phyloP scores from a whole-genome alignment of 2,329 filamentous ascomycete species.

The Paraphoma sp. region DNA sequence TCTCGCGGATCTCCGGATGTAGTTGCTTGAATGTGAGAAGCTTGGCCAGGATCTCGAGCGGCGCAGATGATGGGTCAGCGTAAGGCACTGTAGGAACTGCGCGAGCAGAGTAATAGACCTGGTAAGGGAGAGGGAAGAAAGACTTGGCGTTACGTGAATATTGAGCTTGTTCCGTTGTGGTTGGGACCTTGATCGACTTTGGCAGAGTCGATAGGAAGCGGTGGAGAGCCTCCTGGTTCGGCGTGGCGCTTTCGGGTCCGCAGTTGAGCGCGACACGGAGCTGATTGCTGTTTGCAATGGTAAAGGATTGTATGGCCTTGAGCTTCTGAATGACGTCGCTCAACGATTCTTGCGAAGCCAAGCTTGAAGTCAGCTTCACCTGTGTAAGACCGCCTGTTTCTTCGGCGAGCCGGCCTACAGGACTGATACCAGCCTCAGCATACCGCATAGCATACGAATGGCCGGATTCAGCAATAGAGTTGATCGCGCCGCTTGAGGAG shows the following conservation, averaged over 20 bases:
- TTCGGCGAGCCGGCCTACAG: conserved; percentile 75
- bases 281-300: conserved; percentile 69
- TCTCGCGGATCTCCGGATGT: conserved; percentile 96
- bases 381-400: conserved; percentile 91
- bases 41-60: conserved; percentile 87
- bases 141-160: conserved; percentile 65
- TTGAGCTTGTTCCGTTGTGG: conserved; percentile 40
- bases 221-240: conserved; percentile 74
- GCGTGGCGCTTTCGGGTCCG: conserved; percentile 71
- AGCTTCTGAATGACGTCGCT: conserved; percentile 81
- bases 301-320: conserved; percentile 82
- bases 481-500: conserved; percentile 86
- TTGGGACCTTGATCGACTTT: conserved; percentile 33
- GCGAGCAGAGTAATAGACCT: conserved; percentile 92
- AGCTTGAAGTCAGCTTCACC: conserved; percentile 79
- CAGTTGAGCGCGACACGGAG: conserved; percentile 88
- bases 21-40: conserved; percentile 95
- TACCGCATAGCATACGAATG: conserved; percentile 86
- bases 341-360: conserved; percentile 78
- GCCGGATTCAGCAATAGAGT: conserved; percentile 88
- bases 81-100: conserved; percentile 86
- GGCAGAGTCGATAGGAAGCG: conserved; percentile 73
- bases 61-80: conserved; percentile 73
- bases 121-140: conserved; percentile 94
- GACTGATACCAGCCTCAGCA: conserved; percentile 80